A percentile compares a stretch with the other conserved stretches of the same genome.
Conservation (phyloP, 148 eudicot species). For the Spergularia marina region DNA sequence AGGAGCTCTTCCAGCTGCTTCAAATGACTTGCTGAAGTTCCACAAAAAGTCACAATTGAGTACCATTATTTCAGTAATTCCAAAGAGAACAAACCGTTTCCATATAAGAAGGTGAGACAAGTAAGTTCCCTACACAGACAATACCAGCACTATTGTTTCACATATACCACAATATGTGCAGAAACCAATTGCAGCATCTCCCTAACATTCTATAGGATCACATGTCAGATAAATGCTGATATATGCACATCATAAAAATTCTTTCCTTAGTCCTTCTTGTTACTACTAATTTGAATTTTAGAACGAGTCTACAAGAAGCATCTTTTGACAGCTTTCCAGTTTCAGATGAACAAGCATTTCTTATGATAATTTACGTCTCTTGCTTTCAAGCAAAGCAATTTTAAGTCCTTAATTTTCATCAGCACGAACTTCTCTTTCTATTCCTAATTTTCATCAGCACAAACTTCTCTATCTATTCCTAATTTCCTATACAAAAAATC, state of each 20-base stretch:
- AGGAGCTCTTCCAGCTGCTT: conserved; percentile 71
- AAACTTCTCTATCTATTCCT: no score
- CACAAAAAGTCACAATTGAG: conserved; percentile 18
- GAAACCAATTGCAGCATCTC: not conserved
- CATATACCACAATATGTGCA: not conserved
- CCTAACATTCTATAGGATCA: not conserved
- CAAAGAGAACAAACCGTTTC: not conserved
- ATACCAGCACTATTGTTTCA: not conserved
- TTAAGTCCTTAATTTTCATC: not conserved
- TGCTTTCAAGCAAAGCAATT: not conserved
- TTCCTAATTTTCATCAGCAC: not conserved
- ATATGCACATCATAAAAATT: not conserved
- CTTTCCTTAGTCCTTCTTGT: not conserved
- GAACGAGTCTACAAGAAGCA: not conserved
- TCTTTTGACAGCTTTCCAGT: not conserved
- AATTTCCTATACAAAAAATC: not conserved
- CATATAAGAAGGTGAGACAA: not conserved
- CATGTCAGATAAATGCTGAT: not conserved
- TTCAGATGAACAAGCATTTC: not conserved
- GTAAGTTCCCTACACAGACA: not conserved
- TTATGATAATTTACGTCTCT: not conserved
- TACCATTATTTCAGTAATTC: not conserved
- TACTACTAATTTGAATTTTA: no score
- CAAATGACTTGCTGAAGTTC: conserved; percentile 77
- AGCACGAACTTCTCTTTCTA: no score